Evolutionary conservation across 2,329 filamentous ascomycete genomes (phyloP).

Genomic region (Neoascochyta sp.): DNA sequence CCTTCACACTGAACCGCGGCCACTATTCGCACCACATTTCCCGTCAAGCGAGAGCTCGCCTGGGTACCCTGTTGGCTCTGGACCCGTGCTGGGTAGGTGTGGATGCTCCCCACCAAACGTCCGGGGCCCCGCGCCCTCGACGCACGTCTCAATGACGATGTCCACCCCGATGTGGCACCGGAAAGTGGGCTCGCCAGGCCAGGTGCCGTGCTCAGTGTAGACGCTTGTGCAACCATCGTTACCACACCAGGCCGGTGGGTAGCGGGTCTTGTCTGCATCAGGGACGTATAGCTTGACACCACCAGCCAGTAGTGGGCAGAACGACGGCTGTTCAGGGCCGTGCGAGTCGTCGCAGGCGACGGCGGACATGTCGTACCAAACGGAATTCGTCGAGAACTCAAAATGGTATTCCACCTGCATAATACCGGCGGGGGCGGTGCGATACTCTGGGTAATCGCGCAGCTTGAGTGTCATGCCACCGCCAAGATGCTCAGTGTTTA

Average conservation of each 20-base stretch:
- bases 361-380: conserved; percentile 24
- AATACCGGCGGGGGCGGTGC: conserved; percentile 15
- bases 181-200: conserved; percentile 16
- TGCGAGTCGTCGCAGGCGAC: conserved; percentile 13
- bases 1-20: conserved; percentile 3
- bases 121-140: conserved; percentile 6
- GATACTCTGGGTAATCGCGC: conserved; percentile 17
- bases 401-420: conserved; percentile 23
- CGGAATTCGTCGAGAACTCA: conserved; percentile 2
- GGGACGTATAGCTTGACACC: conserved; percentile 16
- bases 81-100: too few relatives aligned
- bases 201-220: conserved; percentile 15
- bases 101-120: conserved; percentile 7
- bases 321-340: conserved; percentile 8
- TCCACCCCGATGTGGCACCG: conserved; percentile 15
- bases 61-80: too few relatives aligned
- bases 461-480: conserved; percentile 21
- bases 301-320: conserved; percentile 20
- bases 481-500: conserved; percentile 3
- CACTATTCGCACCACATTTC: conserved; percentile 4
- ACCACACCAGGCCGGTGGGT: conserved; percentile 11
- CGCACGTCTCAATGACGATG: conserved; percentile 18
- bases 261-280: conserved; percentile 1
- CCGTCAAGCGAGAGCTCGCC: conserved; percentile 2
- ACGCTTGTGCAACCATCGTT: conserved; percentile 7